A percentile compares a stretch with the other conserved stretches of the same genome.
Conservation (phyloP, 2,329 filamentous ascomycete genomes). For the Grosmannia serpens region DNA sequence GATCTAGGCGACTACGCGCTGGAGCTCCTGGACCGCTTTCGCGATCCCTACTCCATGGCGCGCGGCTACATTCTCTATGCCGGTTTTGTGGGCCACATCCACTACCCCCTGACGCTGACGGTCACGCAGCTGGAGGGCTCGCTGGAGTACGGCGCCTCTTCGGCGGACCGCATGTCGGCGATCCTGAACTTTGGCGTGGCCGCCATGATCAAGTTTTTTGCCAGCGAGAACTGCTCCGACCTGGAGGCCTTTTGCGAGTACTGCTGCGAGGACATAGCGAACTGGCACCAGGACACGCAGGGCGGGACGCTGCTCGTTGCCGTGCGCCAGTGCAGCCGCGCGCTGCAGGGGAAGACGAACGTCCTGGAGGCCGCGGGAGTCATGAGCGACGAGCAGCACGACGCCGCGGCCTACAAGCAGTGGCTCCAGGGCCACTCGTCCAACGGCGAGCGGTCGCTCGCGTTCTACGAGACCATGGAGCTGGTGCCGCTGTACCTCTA, state of each 20-base stretch:
- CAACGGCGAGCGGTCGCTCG: slow-evolving; percentile 51
- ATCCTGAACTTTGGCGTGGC: slow-evolving; percentile 60
- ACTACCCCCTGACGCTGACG: slow-evolving; percentile 47
- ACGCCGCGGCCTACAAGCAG: slow-evolving; percentile 43
- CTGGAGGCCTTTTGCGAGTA: slow-evolving; percentile 61
- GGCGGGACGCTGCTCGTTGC: slow-evolving; percentile 60
- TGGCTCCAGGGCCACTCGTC: slow-evolving; percentile 41
- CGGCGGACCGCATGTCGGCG: slow-evolving; percentile 60
- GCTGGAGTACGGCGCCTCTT: slow-evolving; percentile 52
- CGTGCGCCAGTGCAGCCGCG: slow-evolving; percentile 53
- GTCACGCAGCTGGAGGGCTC: slow-evolving; percentile 52
- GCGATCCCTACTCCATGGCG: slow-evolving; percentile 54
- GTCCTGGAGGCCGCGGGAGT: slow-evolving; percentile 38
- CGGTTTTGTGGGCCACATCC: slow-evolving; percentile 59
- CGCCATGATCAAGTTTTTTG: slow-evolving; percentile 56
- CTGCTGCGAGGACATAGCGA: slow-evolving; percentile 60
- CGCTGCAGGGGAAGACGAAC: slow-evolving; percentile 63
- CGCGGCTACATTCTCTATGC: slow-evolving; percentile 59
- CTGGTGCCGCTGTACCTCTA: slow-evolving; percentile 51
- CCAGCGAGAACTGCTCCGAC: slow-evolving; percentile 56
- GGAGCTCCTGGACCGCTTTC: slow-evolving; percentile 50
- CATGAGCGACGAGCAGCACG: slow-evolving; percentile 58
- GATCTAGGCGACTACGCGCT: slow-evolving; percentile 53
- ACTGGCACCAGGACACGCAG: slow-evolving; percentile 59
- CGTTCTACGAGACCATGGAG: slow-evolving; percentile 58